These are phyloP conservation scores for Cicer yamashitae DNA, from an alignment of 306 rosid species.

Conservation along the genomic window DNA sequence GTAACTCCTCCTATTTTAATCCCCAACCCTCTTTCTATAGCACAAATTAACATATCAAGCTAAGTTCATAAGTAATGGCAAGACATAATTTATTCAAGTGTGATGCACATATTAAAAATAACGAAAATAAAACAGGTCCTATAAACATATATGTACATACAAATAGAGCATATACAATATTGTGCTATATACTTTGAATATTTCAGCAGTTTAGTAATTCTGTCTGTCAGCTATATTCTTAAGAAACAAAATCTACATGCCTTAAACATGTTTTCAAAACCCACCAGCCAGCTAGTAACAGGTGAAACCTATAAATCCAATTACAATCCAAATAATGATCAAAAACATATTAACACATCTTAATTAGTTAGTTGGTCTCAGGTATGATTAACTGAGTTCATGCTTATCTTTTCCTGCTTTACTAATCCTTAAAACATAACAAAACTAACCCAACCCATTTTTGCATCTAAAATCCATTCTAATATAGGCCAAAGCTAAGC, in stretches of 20 bases:
- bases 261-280: background rate
- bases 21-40: conserved; percentile 92
- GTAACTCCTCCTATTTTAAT: conserved; percentile 86
- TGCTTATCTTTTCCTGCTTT: background rate
- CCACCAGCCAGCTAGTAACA: conserved; percentile 1
- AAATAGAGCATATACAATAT: conserved; percentile 1
- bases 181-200: background rate
- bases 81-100: conserved; percentile 10
- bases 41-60: conserved; percentile 43
- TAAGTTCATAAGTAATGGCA: conserved; percentile 36
- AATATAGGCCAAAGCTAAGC: background rate
- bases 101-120: background rate
- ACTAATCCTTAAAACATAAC: conserved; percentile 4
- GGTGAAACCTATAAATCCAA: conserved; percentile 7
- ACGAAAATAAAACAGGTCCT: background rate
- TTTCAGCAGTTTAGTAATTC: background rate
- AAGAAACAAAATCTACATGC: background rate
- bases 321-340: background rate
- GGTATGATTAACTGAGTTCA: background rate
- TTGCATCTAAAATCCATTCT: background rate
- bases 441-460: conserved; percentile 17
- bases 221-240: conserved; percentile 1
- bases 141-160: background rate
- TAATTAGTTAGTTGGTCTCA: background rate
- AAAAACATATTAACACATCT: background rate